Conservation (phyloP, 805 yeast species). For the Isabelozyma pseudorhagii region DNA sequence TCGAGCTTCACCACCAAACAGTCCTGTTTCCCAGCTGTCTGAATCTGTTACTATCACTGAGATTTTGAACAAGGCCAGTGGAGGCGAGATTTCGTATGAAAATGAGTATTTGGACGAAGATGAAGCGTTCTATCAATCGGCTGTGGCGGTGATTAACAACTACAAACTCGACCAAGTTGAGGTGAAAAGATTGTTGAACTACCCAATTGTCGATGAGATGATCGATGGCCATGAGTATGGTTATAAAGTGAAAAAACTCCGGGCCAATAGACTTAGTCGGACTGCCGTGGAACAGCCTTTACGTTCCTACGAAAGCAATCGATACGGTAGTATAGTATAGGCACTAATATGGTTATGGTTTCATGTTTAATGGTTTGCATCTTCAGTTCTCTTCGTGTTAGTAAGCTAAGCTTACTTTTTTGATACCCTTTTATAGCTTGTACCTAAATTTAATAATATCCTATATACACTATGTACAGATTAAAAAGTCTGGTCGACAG, state of each 20-base stretch:
- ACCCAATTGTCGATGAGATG: slow-evolving; percentile 43
- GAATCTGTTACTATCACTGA: slow-evolving; percentile 18
- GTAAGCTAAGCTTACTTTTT: background rate
- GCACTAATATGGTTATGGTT: too few species aligned
- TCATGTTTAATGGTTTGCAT: slow-evolving; percentile 9
- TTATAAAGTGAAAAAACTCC: slow-evolving; percentile 36
- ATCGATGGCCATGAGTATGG: slow-evolving; percentile 40
- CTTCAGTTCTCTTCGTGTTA: background rate
- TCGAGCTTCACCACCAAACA: slow-evolving; percentile 18
- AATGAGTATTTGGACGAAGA: slow-evolving; percentile 36
- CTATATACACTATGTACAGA: background rate
- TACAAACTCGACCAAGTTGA: slow-evolving; percentile 31
- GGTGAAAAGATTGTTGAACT: slow-evolving; percentile 33
- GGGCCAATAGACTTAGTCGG: slow-evolving; percentile 20
- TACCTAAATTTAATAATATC: too few species aligned
- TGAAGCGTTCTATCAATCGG: slow-evolving; percentile 30
- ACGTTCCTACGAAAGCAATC: slow-evolving; percentile 8
- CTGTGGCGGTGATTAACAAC: slow-evolving; percentile 27
- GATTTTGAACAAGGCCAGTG: slow-evolving; percentile 11
- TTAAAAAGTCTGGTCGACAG: background rate
- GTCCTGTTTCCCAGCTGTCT: slow-evolving; percentile 7
- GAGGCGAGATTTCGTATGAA: slow-evolving; percentile 23
- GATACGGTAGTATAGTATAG: slow-evolving; percentile 23
- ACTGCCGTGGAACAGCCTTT: slow-evolving; percentile 6
- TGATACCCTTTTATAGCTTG: too few species aligned